phyloP scores from a whole-genome alignment of 2,329 filamentous ascomycete species.

The Trichoderma breve region DNA sequence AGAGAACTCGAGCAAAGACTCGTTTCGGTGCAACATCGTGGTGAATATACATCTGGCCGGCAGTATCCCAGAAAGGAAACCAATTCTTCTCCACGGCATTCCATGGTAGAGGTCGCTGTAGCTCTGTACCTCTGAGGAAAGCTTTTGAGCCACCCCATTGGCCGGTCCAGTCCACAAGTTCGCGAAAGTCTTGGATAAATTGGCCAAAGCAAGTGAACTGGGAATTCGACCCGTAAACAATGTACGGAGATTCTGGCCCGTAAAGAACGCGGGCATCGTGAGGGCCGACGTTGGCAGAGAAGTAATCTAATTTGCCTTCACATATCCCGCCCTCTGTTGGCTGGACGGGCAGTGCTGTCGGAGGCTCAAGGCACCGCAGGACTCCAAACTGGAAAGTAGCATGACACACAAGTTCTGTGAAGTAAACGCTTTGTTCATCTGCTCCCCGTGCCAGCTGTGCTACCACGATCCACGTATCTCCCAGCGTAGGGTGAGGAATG shows the following conservation, averaged over 20 bases:
- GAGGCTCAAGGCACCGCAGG: constrained; percentile 43
- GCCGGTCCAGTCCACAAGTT: constrained; percentile 44
- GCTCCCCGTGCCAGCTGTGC: constrained; percentile 43
- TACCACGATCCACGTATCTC: constrained; percentile 50
- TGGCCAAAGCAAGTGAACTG: constrained; percentile 54
- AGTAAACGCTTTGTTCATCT: constrained; percentile 31
- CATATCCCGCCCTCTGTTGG: constrained; percentile 47
- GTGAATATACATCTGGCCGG: constrained; percentile 48
- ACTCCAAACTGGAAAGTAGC: constrained; percentile 45
- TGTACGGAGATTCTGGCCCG: constrained; percentile 49
- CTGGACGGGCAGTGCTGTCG: constrained; percentile 45
- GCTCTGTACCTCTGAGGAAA: constrained; percentile 48
- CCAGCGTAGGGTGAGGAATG: constrained; percentile 51
- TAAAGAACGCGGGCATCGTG: constrained; percentile 59
- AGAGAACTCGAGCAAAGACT: constrained; percentile 45
- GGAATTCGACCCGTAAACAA: constrained; percentile 57
- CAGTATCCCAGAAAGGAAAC: constrained; percentile 58
- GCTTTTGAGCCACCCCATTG: constrained; percentile 28
- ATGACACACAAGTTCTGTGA: constrained; percentile 49
- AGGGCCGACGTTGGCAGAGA: constrained; percentile 49
- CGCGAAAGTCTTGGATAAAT: constrained; percentile 54
- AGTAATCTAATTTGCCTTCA: constrained; percentile 40
- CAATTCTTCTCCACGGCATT: constrained; percentile 58
- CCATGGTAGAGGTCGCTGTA: constrained; percentile 49
- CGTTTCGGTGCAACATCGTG: constrained; percentile 52